Evolutionary conservation across 2,329 filamentous ascomycete genomes (phyloP).

Genomic region (Berkeleyomyces basicola): DNA sequence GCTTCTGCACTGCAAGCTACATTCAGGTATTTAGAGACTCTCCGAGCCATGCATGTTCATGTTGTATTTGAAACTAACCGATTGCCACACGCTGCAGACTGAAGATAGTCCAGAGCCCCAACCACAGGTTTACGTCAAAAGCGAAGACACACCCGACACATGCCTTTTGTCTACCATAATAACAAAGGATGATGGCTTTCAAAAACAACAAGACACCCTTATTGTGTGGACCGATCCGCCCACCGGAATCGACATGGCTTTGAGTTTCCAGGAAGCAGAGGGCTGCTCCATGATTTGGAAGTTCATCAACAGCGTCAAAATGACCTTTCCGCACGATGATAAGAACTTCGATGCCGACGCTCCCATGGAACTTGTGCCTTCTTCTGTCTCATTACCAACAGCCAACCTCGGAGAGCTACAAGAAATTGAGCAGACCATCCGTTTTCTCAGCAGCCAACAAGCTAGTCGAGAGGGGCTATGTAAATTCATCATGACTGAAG

Average conservation of each 20-base stretch:
- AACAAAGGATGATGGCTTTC: constrained; percentile 85
- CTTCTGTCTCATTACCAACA: constrained; percentile 56
- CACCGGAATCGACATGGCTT: constrained; percentile 85
- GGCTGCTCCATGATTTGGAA: constrained; percentile 91
- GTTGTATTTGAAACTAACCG: not conserved
- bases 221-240: constrained; percentile 89
- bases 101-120: constrained; percentile 53
- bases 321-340: constrained; percentile 49
- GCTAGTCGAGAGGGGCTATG: constrained; percentile 70
- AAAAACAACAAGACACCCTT: constrained; percentile 97
- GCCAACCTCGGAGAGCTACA: constrained; percentile 67
- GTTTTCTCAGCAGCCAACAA: constrained; percentile 56
- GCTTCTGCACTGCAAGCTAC: constrained; percentile 73
- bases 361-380: constrained; percentile 49
- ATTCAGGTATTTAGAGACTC: constrained; percentile 42
- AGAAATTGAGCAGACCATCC: constrained; percentile 75
- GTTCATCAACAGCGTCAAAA: constrained; percentile 73
- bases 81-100: constrained; percentile 24
- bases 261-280: constrained; percentile 95
- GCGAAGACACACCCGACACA: constrained; percentile 75
- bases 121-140: constrained; percentile 76
- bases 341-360: constrained; percentile 79
- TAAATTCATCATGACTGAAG: constrained; percentile 70
- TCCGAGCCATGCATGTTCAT: not conserved
- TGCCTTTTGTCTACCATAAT: constrained; percentile 80